phyloP scores from a whole-genome alignment of 208 protist genomes.

The Trypanosoma avium region DNA sequence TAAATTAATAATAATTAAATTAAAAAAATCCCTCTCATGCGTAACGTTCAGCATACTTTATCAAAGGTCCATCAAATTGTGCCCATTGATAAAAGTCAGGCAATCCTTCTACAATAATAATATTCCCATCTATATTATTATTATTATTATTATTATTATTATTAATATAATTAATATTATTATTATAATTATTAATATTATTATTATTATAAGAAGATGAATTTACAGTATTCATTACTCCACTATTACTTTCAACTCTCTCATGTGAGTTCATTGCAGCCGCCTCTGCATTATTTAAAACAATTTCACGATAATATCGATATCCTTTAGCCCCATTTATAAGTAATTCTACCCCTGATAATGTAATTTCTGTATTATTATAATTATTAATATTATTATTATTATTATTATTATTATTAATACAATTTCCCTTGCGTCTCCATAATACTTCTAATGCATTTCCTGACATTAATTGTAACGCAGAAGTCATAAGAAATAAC shows the following conservation, averaged over 20 bases:
- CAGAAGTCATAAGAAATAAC: constrained; percentile 69
- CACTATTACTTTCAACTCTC: background rate
- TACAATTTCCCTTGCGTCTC: constrained; percentile 1
- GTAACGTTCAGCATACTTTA: constrained; percentile 57
- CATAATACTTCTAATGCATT: constrained; percentile 61
- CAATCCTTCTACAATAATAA: constrained; percentile 38
- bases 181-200: background rate
- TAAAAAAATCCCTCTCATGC: background rate
- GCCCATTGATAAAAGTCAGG: constrained; percentile 90
- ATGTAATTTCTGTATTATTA: background rate
- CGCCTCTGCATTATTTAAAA: constrained; percentile 56
- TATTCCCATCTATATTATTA: constrained; percentile 29
- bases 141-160: background rate
- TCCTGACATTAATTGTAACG: constrained; percentile 81
- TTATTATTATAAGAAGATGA: background rate
- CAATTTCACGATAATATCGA: constrained; percentile 57
- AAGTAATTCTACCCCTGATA: constrained; percentile 44
- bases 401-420: background rate
- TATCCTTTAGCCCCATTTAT: constrained; percentile 56
- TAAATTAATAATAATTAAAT: background rate
- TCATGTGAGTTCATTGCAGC: background rate
- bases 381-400: background rate
- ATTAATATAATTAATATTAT: background rate
- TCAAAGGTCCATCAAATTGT: constrained; percentile 71
- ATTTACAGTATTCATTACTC: background rate